These are phyloP conservation scores for Myxozyma vanderwaltii DNA, from an alignment of 805 yeast genomes.

Conservation along the genomic window DNA sequence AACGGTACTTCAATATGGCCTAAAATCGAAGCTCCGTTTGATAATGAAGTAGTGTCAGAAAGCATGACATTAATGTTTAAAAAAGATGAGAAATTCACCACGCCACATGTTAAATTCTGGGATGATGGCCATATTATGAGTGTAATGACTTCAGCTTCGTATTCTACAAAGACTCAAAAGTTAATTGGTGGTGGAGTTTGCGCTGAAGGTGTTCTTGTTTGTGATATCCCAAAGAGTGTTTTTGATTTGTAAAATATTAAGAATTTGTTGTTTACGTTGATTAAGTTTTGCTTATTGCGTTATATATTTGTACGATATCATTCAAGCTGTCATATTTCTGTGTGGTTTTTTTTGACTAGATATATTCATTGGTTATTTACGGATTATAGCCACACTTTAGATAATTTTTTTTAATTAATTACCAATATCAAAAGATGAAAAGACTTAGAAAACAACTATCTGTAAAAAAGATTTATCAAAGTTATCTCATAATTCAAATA, in stretches of 20 bases:
- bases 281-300: too few relatives aligned
- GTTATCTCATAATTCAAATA: too few relatives aligned
- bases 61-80: constrained; percentile 12
- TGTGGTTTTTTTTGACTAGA: too few relatives aligned
- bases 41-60: constrained; percentile 1
- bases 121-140: constrained; percentile 14
- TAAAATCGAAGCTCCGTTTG: constrained; percentile 15
- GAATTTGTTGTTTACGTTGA: too few relatives aligned
- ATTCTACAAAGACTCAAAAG: background rate
- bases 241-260: constrained; percentile 3
- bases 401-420: too few relatives aligned
- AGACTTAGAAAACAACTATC: too few relatives aligned
- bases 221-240: constrained; percentile 7
- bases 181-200: constrained; percentile 20
- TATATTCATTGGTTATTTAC: too few relatives aligned
- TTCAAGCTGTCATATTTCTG: too few relatives aligned
- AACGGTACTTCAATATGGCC: constrained; percentile 6
- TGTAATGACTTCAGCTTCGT: constrained; percentile 13
- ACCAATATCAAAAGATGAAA: too few relatives aligned
- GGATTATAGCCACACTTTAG: too few relatives aligned
- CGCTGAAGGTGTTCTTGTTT: constrained; percentile 9
- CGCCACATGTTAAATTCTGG: constrained; percentile 16
- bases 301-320: too few relatives aligned
- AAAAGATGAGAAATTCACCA: constrained; percentile 3
- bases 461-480: too few relatives aligned